Percentiles rank a stretch among this genome's conserved stretches.
phyloP scores from a whole-genome alignment of 495 filamentous ascomycete genomes.

The Aspergillus coremiiformis region DNA sequence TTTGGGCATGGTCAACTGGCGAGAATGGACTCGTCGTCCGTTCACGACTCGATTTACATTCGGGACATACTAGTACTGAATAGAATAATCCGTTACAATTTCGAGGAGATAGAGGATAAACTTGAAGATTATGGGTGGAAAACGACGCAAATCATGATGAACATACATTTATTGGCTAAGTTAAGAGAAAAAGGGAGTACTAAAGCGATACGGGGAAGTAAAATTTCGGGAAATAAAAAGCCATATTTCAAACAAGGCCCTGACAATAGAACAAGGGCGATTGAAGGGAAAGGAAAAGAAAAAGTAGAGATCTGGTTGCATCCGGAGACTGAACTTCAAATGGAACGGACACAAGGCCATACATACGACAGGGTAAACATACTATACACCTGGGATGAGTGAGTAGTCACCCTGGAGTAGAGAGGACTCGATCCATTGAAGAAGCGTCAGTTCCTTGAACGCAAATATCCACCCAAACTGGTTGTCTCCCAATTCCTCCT shows the following conservation, averaged over 20 bases:
- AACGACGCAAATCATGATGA: conserved; percentile 2
- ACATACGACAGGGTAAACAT: background rate
- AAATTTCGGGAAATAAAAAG: conserved; percentile 5
- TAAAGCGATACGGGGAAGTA: conserved; percentile 2
- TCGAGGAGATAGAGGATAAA: too few relatives aligned
- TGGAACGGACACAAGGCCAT: too few relatives aligned
- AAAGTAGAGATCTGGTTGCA: background rate
- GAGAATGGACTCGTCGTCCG: too few relatives aligned
- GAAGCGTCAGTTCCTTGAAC: background rate
- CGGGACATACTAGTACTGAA: too few relatives aligned
- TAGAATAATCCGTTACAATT: too few relatives aligned
- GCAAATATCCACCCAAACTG: background rate
- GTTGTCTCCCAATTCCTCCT: conserved; percentile 7
- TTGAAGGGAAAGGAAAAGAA: conserved; percentile 5
- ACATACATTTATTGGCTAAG: conserved; percentile 24
- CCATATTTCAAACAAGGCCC: conserved; percentile 3
- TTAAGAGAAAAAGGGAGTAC: conserved; percentile 11
- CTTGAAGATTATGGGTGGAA: background rate
- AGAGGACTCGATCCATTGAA: background rate
- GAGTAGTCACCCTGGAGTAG: background rate
- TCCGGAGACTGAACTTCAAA: background rate
- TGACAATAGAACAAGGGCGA: conserved; percentile 1
- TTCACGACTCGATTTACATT: too few relatives aligned
- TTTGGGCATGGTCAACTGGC: too few relatives aligned
- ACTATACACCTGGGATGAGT: background rate